A percentile compares a stretch with the other conserved stretches of the same genome.
Conservation (phyloP, 1,139 yeast genomes). For the Candida gigantensis region DNA sequence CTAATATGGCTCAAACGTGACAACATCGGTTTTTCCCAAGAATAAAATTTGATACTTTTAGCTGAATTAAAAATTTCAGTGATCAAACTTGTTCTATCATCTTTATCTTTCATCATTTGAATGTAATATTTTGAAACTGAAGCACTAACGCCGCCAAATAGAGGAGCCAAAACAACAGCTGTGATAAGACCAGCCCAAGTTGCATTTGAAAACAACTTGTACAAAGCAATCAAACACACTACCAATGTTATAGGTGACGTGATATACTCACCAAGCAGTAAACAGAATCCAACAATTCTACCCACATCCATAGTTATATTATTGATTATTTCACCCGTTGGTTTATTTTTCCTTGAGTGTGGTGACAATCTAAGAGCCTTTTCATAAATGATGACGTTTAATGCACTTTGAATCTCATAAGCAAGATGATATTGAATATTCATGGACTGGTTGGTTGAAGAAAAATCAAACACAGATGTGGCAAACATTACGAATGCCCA, state of each 20-base stretch:
- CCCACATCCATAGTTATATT: conserved; percentile 40
- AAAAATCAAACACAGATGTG: conserved; percentile 25
- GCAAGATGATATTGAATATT: conserved; percentile 21
- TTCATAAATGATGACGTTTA: conserved; percentile 32
- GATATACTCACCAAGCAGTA: conserved; percentile 20
- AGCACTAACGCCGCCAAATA: conserved; percentile 31
- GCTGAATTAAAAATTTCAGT: conserved; percentile 42
- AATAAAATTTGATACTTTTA: conserved; percentile 41
- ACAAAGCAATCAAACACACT: conserved; percentile 29
- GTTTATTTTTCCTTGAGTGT: conserved; percentile 36
- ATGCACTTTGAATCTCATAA: conserved; percentile 22
- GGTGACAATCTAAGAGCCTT: conserved; percentile 40
- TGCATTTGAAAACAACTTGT: conserved; percentile 33
- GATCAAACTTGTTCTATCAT: conserved; percentile 38
- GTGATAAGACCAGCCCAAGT: conserved; percentile 38
- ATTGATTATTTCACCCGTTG: conserved; percentile 43
- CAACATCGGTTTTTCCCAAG: conserved; percentile 45
- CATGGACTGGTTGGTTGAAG: conserved; percentile 28
- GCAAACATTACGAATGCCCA: conserved; percentile 31
- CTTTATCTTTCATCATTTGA: conserved; percentile 32
- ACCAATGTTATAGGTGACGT: conserved; percentile 59
- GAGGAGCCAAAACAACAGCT: conserved; percentile 35
- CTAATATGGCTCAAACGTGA: conserved; percentile 33
- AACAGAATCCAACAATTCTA: conserved; percentile 26
- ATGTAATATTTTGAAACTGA: conserved; percentile 28